Base-by-base conservation (phyloP, 495 filamentous ascomycete species). In the Clavariopsis aquatica region DNA sequence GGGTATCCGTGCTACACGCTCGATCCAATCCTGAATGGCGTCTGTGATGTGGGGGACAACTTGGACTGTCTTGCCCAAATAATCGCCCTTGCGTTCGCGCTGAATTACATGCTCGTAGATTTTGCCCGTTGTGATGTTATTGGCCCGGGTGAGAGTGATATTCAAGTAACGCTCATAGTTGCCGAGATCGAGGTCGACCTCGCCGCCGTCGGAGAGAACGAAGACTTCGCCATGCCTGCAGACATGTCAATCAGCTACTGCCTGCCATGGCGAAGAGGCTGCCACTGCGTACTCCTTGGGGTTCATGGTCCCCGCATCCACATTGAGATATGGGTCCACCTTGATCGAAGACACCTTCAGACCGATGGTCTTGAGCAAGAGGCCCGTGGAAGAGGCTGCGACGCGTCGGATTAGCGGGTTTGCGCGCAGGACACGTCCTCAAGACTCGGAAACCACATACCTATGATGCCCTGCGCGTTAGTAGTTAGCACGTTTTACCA, bases 81-180 rank as follows among this genome's bases (percentile, higher is more conserved):
- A 98, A 72, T 91, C 85, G 26, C 93, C 93, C 27, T 79, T 78
- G 52, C 92, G 83, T 78, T 96, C 88, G 62, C 80, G 81, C 72
- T 89, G 80, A 63, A 96, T 93, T 22, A 97, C 94, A 64, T 88
- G 83, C 72, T 90, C 80, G 77, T 96, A 97, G 64, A 97, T 89
- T 81, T 97, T 98, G 64, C 94, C 94, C 10, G 93, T 96, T 23
- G 93, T 97, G 76, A 97, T 94, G 73, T 96, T 96, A 78, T 91
- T 89, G 60, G 94, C 90, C 20, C 85, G 78, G 6, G 82, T 87
- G 26, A 96, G 82, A 10, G 86, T 88, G 58, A 90, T 81, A 64
- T 85, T 82, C 49, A 90, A 82, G 69, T 90, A 91, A 22, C 92
- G 82, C 77, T 98, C 93, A 75, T 98, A 98, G 79, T 98, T 97